Percentiles rank a stretch among this genome's conserved stretches.
These are phyloP conservation scores for Cladosporium sphaerospermum DNA, from an alignment of 2,329 filamentous ascomycete species.

Conservation along the genomic window DNA sequence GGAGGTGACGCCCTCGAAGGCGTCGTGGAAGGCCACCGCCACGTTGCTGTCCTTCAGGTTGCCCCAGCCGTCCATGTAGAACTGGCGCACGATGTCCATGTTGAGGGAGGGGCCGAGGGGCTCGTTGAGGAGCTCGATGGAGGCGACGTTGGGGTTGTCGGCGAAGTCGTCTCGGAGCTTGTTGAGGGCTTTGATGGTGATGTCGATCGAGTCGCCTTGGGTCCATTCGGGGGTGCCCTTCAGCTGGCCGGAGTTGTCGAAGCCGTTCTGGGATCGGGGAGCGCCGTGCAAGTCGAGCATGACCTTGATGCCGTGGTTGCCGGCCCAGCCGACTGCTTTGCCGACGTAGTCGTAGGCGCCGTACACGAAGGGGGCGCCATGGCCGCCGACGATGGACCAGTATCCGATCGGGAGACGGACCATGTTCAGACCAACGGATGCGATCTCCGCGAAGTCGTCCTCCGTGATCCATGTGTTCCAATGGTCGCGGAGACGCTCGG, in stretches of 20 bases:
- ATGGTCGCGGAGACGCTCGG: constrained; percentile 39
- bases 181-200: constrained; percentile 51
- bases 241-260: constrained; percentile 56
- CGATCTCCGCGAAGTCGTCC: constrained; percentile 53
- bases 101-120: constrained; percentile 42
- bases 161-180: constrained; percentile 40
- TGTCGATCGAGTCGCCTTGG: constrained; percentile 41
- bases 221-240: constrained; percentile 39
- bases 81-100: constrained; percentile 44
- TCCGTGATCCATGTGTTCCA: constrained; percentile 48
- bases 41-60: constrained; percentile 26
- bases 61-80: constrained; percentile 50
- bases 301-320: constrained; percentile 48
- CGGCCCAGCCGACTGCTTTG: constrained; percentile 51
- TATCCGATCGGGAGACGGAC: constrained; percentile 55
- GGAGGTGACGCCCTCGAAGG: constrained; percentile 45
- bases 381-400: constrained; percentile 50
- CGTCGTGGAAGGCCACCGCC: constrained; percentile 52
- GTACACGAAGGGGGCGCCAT: constrained; percentile 44
- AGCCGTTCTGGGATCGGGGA: constrained; percentile 59
- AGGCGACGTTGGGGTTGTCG: constrained; percentile 40
- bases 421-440: constrained; percentile 52
- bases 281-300: constrained; percentile 64
- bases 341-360: constrained; percentile 51
- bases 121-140: constrained; percentile 45